Base-by-base conservation (phyloP, 306 rosid species). In the Potentilla sterilis region DNA sequence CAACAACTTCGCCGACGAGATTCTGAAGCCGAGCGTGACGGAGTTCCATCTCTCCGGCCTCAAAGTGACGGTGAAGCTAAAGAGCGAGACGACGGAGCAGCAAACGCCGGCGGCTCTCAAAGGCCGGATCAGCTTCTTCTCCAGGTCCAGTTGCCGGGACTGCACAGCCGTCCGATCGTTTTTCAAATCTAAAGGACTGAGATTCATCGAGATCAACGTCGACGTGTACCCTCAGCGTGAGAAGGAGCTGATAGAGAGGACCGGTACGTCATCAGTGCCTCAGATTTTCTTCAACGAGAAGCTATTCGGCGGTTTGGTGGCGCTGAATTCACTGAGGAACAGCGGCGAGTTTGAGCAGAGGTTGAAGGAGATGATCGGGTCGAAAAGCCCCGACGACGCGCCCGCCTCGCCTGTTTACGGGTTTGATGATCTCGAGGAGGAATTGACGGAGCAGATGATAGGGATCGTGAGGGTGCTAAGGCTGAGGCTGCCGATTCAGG, bases 241-340 rank as follows among this genome's bases (percentile, higher is more conserved):
- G 79, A 75, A 47, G 7, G 99, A 95, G 88, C 87, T 95, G 0
- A n/a, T 78, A 0, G 81, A 86, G 34, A 77, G 96, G 51, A 85
- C 99, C 0, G 99, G 96, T 0, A 77, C n/a, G 47, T 11, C 77
- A 6, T 51, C 93, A 4, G 99, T 96, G 67, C 99, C 99, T 54
- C 86, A 84, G 86, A 85, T 92, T 62, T 96, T 96, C 92, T 92
- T 96, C 87, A 96, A 96, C 89, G 97, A 92, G 86, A 92, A 87
- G 83, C 72, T 88, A 6, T 82, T 96, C 1, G 99, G 99, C 0
- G 98, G 99, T 0, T 75, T 96, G 47, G 97, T 90, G 52, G 93
- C 90, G n/a, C 76, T 96, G 74, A 96, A 96, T 54, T 90, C 97
- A n/a, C 67, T 90, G 35, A 76, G 98, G 65, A 96, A 92, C 69